These are phyloP conservation scores for Hypoxylon sp. DNA, from an alignment of 2,329 filamentous ascomycete genomes.

Conservation along the genomic window DNA sequence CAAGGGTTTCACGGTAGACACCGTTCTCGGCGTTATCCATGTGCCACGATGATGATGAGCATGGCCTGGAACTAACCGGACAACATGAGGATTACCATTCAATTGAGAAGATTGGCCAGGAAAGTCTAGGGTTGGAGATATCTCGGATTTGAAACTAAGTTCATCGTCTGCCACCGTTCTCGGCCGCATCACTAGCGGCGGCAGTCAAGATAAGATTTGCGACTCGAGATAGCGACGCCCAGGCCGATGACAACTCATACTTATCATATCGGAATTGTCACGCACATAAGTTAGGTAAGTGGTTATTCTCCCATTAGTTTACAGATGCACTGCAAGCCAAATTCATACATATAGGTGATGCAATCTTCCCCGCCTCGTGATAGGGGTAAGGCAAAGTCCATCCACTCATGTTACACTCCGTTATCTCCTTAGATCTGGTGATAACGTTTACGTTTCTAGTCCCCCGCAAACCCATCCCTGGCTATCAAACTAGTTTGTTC, in stretches of 20 bases:
- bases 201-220: constrained; percentile 33
- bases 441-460: constrained; percentile 20
- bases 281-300: constrained; percentile 29
- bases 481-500: not conserved
- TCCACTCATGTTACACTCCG: constrained; percentile 17
- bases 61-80: constrained; percentile 7
- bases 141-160: constrained; percentile 33
- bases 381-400: constrained; percentile 3
- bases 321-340: not conserved
- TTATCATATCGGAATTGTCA: constrained; percentile 26
- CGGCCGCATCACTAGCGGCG: constrained; percentile 34
- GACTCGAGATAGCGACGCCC: constrained; percentile 26
- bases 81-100: constrained; percentile 11
- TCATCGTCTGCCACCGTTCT: constrained; percentile 34
- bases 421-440: constrained; percentile 18
- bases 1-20: constrained; percentile 5
- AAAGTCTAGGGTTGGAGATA: constrained; percentile 30
- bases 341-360: constrained; percentile 15
- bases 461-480: constrained; percentile 16
- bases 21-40: constrained; percentile 38
- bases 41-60: constrained; percentile 2
- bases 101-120: constrained; percentile 17
- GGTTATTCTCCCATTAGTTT: constrained; percentile 7
- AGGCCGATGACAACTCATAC: not conserved
- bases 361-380: constrained; percentile 29